A percentile compares a stretch with the other conserved stretches of the same genome.
Evolutionary conservation across 2,329 filamentous ascomycete genomes (phyloP).

Genomic region (Pseudofabraea citricarpa): DNA sequence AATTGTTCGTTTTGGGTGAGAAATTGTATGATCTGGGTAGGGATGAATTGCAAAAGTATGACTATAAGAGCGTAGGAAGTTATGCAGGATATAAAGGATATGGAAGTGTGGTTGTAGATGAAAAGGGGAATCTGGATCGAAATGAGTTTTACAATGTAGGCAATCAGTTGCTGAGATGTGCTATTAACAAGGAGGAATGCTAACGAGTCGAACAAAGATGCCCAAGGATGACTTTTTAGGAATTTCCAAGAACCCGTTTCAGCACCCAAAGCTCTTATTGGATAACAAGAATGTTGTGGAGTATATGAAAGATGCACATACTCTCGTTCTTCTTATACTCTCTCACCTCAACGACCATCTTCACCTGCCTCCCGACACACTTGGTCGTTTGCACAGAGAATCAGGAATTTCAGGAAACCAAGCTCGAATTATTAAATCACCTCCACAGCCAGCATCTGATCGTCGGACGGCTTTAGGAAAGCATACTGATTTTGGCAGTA

Average conservation of each 20-base stretch:
- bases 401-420: constrained; percentile 17
- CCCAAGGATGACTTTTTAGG: constrained; percentile 23
- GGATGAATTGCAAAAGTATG: constrained; percentile 49
- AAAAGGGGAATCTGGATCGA: constrained; percentile 19
- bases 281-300: constrained; percentile 12
- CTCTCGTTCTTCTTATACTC: constrained; percentile 17
- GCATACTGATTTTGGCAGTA: constrained; percentile 34
- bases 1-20: constrained; percentile 15
- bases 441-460: constrained; percentile 21
- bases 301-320: constrained; percentile 16
- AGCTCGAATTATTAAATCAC: constrained; percentile 21
- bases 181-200: neutral
- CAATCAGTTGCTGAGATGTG: neutral
- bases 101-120: constrained; percentile 17
- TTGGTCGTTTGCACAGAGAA: constrained; percentile 14
- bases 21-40: constrained; percentile 33
- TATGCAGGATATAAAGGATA: constrained; percentile 23
- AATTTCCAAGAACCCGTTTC: constrained; percentile 12
- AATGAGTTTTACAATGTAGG: constrained; percentile 25
- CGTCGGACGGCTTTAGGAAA: constrained; percentile 16
- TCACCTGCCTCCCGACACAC: constrained; percentile 14
- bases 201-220: constrained; percentile 10
- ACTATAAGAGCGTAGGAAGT: constrained; percentile 32
- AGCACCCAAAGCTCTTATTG: constrained; percentile 17
- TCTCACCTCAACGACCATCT: constrained; percentile 20